Percentiles rank a stretch among this genome's conserved stretches.
Evolutionary conservation across 495 filamentous ascomycete genomes (phyloP).

Genomic region (Podospora conica): DNA sequence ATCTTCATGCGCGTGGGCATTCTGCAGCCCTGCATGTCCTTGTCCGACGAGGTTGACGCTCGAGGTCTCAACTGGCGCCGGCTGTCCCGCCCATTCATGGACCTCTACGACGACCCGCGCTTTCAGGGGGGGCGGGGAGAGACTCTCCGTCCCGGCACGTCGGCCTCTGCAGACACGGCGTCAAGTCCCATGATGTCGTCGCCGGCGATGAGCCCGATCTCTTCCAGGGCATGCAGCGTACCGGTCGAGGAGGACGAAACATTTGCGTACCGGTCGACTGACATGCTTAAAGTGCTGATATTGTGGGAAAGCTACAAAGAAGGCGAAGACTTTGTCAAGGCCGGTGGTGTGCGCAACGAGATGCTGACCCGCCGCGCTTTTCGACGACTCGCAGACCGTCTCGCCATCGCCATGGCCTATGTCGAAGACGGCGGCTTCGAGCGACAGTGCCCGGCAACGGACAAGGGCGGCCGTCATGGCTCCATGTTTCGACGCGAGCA

Average conservation of each 20-base stretch:
- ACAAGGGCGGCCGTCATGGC: not conserved
- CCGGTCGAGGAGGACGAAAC: not conserved
- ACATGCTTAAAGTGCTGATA: slow-evolving; percentile 6
- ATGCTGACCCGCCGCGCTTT: slow-evolving; percentile 6
- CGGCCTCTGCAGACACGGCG: not conserved
- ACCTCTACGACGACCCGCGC: slow-evolving; percentile 15
- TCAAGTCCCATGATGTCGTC: not conserved
- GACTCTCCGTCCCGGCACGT: not conserved
- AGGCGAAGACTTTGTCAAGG: slow-evolving; percentile 13
- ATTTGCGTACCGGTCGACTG: not conserved
- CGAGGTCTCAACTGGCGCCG: slow-evolving; percentile 15
- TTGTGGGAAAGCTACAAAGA: slow-evolving; percentile 19
- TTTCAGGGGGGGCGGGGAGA: slow-evolving; percentile 6
- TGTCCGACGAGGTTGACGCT: slow-evolving; percentile 14
- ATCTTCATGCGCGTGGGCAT: slow-evolving; percentile 10
- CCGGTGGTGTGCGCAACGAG: slow-evolving; percentile 5
- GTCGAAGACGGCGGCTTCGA: not conserved
- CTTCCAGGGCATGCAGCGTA: not conserved
- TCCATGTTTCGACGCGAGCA: not conserved
- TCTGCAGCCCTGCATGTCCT: slow-evolving; percentile 19
- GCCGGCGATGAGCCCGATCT: too few species aligned
- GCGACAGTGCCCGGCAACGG: not conserved
- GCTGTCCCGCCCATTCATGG: slow-evolving; percentile 7
- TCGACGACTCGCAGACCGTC: slow-evolving; percentile 8
- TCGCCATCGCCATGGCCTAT: slow-evolving; percentile 17